These are phyloP conservation scores for Fusarium zealandicum DNA, from an alignment of 2,329 filamentous ascomycete species.

Conservation along the genomic window DNA sequence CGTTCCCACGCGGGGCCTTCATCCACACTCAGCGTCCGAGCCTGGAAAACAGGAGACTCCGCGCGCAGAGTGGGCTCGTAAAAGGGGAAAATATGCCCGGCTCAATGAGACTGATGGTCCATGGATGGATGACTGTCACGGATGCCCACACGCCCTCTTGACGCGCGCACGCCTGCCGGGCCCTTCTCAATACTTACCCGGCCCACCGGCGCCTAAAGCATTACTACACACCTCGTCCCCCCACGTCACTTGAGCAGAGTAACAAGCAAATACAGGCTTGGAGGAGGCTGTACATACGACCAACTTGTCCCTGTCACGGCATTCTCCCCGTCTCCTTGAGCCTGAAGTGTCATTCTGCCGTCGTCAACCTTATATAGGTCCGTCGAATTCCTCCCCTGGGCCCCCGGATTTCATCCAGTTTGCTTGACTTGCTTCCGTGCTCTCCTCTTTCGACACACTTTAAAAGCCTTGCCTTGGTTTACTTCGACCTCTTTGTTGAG, in stretches of 20 bases:
- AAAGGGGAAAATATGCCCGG: conserved; percentile 13
- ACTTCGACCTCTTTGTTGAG: conserved; percentile 11
- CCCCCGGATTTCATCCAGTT: conserved; percentile 17
- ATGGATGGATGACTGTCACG: not conserved
- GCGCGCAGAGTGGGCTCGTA: conserved; percentile 5
- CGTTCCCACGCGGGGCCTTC: conserved; percentile 6
- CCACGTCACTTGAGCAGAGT: conserved; percentile 28
- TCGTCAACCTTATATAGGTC: conserved; percentile 41
- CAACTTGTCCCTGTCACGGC: conserved; percentile 32
- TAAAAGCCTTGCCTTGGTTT: conserved; percentile 12
- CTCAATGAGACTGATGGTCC: not conserved
- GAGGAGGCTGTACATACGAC: conserved; percentile 27
- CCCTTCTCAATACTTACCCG: conserved; percentile 1
- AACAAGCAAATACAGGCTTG: conserved; percentile 22
- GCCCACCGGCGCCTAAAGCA: conserved; percentile 24
- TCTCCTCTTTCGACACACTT: conserved; percentile 5
- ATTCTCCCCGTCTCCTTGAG: conserved; percentile 40
- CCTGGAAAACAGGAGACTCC: conserved; percentile 3
- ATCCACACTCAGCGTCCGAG: too few species aligned
- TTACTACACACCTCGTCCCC: conserved; percentile 30
- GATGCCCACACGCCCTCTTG: conserved; percentile 12
- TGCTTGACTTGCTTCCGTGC: conserved; percentile 17
- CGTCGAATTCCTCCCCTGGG: conserved; percentile 21
- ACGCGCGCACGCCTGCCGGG: conserved; percentile 3
- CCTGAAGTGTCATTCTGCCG: conserved; percentile 38